phyloP scores from a whole-genome alignment of 306 rosid genomes.

The Alnus rubra region DNA sequence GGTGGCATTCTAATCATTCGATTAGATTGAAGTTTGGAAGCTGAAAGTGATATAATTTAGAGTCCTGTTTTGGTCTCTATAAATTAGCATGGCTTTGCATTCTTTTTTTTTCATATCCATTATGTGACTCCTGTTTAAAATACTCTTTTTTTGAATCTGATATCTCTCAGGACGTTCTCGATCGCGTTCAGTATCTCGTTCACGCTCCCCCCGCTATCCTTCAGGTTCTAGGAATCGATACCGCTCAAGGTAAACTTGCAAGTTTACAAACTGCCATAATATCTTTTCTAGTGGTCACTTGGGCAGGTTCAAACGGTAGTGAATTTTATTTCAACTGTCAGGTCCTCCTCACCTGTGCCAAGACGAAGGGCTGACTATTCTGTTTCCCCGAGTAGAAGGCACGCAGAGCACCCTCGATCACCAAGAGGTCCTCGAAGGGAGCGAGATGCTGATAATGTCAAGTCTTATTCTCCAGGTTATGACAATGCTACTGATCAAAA shows the following conservation, averaged over 20 bases:
- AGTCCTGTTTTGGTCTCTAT: neutral
- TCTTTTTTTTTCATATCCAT: neutral
- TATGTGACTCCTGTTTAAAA: slow-evolving; percentile 6
- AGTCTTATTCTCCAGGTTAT: slow-evolving; percentile 80
- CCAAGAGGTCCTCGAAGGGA: slow-evolving; percentile 71
- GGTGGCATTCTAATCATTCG: neutral
- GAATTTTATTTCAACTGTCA: slow-evolving; percentile 29
- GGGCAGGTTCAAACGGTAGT: slow-evolving; percentile 19
- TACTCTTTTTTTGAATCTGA: slow-evolving; percentile 18
- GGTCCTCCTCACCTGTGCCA: slow-evolving; percentile 92
- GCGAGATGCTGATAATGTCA: slow-evolving; percentile 63
- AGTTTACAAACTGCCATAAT: neutral
- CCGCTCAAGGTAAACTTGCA: slow-evolving; percentile 73
- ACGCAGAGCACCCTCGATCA: slow-evolving; percentile 67
- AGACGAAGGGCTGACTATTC: slow-evolving; percentile 75
- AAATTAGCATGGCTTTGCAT: neutral
- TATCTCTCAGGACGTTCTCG: slow-evolving; percentile 66
- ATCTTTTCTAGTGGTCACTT: neutral
- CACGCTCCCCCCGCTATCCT: slow-evolving; percentile 75
- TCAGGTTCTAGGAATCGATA: slow-evolving; percentile 79
- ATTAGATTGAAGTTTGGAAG: neutral
- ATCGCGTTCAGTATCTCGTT: slow-evolving; percentile 79
- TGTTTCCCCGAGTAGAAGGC: slow-evolving; percentile 75
- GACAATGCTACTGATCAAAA: slow-evolving; percentile 54
- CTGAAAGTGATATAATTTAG: neutral